Evolutionary conservation across 345 rosid genomes (phyloP), one percentile per base, ranked within the genome.

Genomic region (Passiflora organensis): DNA sequence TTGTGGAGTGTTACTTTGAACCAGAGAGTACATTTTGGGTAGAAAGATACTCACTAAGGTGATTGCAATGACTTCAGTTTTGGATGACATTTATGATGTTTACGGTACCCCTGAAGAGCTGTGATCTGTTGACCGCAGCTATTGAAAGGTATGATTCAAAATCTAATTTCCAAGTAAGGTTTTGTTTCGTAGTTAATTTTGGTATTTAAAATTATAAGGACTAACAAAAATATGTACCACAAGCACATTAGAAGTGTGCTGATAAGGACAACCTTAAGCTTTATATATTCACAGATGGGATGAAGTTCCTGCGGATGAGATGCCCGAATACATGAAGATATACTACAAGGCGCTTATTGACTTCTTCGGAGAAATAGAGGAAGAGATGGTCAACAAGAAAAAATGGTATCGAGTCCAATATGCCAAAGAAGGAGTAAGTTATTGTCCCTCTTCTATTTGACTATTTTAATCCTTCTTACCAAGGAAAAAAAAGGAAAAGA

Each of bases 11-110:
- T 12, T 72, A 59, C 46, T 55, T 49, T 20, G 71, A 73, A 45
- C 71, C 74, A 0, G 19, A 0, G 19, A 63, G 10, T 72, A 66
- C 32, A 10, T 10, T 0, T 10, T 55, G 9, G 68, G 53, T 8
- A 48, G 76, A 43, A 53, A 0, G 19, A 17, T 59, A 4, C 21
- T 45, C 10, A 67, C 65, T 24, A 71, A 61, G 56, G 59, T 53
- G 6, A 23, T 51, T 1, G 55, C 41, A 0, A 15, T 61, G 44
- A 16, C 50, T 16, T 60, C 71, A 0, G 1, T 50, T 21, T 2
- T 67, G 19, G 76, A 72, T 54, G 72, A 67, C 25, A 63, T 32
- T 6, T 72, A 54, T 23, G 72, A 67, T 62, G 38, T 15, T 2
- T 56, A 53, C 55, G 72, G 69, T 5, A 63, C 56, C 10, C 5